phyloP scores from a whole-genome alignment of 768 basidiomycete genomes.

The Baorangia bicolor region DNA sequence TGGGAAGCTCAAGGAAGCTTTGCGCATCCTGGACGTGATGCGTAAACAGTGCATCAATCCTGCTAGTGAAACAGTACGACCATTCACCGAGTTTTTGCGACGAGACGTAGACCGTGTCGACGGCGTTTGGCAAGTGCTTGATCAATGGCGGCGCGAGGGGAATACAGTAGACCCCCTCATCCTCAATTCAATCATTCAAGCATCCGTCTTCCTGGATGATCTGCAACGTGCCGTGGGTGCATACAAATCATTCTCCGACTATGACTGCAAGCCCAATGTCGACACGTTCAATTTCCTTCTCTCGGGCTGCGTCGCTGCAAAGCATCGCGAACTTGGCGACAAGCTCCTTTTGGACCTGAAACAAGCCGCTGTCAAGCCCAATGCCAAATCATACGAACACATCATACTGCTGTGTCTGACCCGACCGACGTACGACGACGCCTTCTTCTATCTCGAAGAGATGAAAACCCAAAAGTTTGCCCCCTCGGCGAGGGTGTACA shows the following conservation, averaged over 20 bases:
- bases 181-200: constrained; percentile 68
- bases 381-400: constrained; percentile 61
- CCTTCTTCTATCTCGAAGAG: constrained; percentile 86
- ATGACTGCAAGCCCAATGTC: constrained; percentile 54
- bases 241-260: constrained; percentile 62
- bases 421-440: constrained; percentile 76
- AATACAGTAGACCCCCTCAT: constrained; percentile 53
- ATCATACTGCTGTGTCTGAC: constrained; percentile 71
- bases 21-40: constrained; percentile 60
- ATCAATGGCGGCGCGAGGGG: constrained; percentile 55
- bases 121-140: constrained; percentile 59
- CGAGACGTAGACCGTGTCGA: constrained; percentile 56
- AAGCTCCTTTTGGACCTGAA: constrained; percentile 67
- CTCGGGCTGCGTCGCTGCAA: constrained; percentile 55
- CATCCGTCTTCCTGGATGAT: constrained; percentile 59
- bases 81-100: constrained; percentile 51
- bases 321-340: constrained; percentile 68
- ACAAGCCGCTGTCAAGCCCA: constrained; percentile 49
- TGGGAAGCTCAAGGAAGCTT: constrained; percentile 58
- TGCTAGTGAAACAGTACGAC: constrained; percentile 47
- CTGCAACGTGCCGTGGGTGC: constrained; percentile 74
- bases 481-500: constrained; percentile 59
- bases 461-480: constrained; percentile 66
- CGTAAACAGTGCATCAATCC: constrained; percentile 51
- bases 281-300: constrained; percentile 72